These are phyloP conservation scores for Solanum chaucha DNA, from an alignment of 257 asterid genomes.

Conservation along the genomic window DNA sequence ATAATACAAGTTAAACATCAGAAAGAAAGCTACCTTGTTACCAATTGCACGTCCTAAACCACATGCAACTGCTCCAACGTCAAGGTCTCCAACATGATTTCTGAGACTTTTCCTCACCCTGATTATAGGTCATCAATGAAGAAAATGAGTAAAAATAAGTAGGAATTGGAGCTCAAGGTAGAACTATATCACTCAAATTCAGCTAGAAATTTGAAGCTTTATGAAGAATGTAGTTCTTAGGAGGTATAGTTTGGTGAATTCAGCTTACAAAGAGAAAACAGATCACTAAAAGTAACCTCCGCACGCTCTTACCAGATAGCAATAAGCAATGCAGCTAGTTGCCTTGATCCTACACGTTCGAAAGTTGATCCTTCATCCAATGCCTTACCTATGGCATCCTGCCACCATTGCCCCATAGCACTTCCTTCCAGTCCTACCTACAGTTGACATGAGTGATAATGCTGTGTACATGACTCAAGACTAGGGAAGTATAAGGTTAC, in stretches of 20 bases:
- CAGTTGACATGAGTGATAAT: slow-evolving; percentile 16
- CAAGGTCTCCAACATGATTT: slow-evolving; percentile 71
- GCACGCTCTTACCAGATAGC: slow-evolving; percentile 55
- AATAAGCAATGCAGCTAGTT: slow-evolving; percentile 80
- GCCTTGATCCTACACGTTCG: slow-evolving; percentile 85
- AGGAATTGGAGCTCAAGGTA: not conserved
- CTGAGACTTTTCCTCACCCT: slow-evolving; percentile 83
- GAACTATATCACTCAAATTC: not conserved
- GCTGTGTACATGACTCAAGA: not conserved
- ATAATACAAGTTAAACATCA: not conserved
- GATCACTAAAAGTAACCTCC: not conserved
- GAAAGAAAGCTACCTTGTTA: slow-evolving; percentile 55
- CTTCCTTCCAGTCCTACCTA: slow-evolving; percentile 99
- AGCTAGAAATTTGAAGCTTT: not conserved
- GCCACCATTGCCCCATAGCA: slow-evolving; percentile 96
- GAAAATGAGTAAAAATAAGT: not conserved
- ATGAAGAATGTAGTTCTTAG: not conserved
- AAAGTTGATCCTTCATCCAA: slow-evolving; percentile 71
- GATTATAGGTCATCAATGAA: slow-evolving; percentile 1
- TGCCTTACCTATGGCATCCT: slow-evolving; percentile 78
- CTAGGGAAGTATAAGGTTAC: not conserved
- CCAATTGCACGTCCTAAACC: slow-evolving; percentile 95
- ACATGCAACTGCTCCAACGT: slow-evolving; percentile 84
- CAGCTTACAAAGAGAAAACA: not conserved
- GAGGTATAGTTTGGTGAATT: not conserved